Conservation (phyloP, 805 yeast species). For the Candida loeiensis region DNA sequence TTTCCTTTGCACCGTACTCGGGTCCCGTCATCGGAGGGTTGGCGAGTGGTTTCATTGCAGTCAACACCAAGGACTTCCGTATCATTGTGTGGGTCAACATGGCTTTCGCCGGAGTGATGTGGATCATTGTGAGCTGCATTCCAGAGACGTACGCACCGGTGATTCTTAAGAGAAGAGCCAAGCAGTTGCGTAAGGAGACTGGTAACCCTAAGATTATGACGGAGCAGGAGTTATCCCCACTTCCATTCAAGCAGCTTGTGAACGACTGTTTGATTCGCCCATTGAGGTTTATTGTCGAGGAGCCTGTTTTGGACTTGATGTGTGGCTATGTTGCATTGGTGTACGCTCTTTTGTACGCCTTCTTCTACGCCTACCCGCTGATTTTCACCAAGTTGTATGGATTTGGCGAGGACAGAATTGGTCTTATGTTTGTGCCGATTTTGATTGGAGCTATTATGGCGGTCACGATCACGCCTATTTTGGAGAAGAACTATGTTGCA, state of each 20-base stretch:
- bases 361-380: slow-evolving; percentile 93
- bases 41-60: slow-evolving; percentile 80
- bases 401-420: slow-evolving; percentile 72
- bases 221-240: slow-evolving; percentile 82
- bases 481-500: slow-evolving; percentile 60
- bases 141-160: slow-evolving; percentile 95
- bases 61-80: slow-evolving; percentile 64
- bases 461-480: slow-evolving; percentile 64
- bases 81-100: slow-evolving; percentile 85
- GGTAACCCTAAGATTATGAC: slow-evolving; percentile 86
- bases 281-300: slow-evolving; percentile 68
- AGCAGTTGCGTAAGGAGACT: slow-evolving; percentile 66
- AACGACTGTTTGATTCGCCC: slow-evolving; percentile 78
- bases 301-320: slow-evolving; percentile 81
- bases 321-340: slow-evolving; percentile 85
- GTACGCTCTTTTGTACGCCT: slow-evolving; percentile 86
- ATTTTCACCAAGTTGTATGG: slow-evolving; percentile 76
- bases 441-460: slow-evolving; percentile 82
- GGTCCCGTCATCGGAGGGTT: slow-evolving; percentile 91
- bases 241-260: slow-evolving; percentile 65
- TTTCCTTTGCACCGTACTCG: slow-evolving; percentile 88
- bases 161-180: slow-evolving; percentile 64
- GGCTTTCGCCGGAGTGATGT: slow-evolving; percentile 86
- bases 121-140: slow-evolving; percentile 58
- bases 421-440: slow-evolving; percentile 87